A percentile compares a stretch with the other conserved stretches of the same genome.
Conservation (phyloP, 2,329 filamentous ascomycete genomes). For the Neopestalotiopsis sp. region DNA sequence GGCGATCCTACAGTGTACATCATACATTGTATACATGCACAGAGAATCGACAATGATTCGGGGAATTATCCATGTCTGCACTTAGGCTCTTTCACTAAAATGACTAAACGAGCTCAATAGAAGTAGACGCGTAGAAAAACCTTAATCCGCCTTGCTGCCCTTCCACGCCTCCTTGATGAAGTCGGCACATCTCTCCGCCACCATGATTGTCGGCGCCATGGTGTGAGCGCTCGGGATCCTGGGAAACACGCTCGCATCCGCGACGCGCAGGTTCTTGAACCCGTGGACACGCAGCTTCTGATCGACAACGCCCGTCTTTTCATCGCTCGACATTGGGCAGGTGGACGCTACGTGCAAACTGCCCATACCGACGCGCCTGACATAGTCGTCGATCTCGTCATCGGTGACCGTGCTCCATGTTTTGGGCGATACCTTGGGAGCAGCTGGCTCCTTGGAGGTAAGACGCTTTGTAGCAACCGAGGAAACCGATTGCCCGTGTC, state of each 20-base stretch:
- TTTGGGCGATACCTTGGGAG: neutral
- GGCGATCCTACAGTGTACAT: no score
- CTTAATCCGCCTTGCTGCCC: neutral
- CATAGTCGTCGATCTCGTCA: conserved; percentile 20
- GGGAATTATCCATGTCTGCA: no score
- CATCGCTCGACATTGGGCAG: conserved; percentile 7
- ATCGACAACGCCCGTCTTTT: conserved; percentile 20
- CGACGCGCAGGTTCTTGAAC: conserved; percentile 19
- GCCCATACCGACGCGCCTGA: conserved; percentile 13
- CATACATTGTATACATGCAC: no score
- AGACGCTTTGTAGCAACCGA: neutral
- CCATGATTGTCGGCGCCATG: conserved; percentile 35
- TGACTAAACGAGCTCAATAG: no score
- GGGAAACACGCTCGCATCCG: conserved; percentile 35
- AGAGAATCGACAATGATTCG: no score
- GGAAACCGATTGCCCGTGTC: neutral
- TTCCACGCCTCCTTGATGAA: conserved; percentile 31
- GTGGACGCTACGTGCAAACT: conserved; percentile 18
- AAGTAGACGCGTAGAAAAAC: no score
- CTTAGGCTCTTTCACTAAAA: no score
- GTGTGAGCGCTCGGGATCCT: conserved; percentile 33
- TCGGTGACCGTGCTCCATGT: conserved; percentile 6
- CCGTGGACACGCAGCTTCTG: conserved; percentile 21
- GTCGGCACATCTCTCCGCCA: conserved; percentile 37
- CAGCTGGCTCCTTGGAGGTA: neutral